Evolutionary conservation across 257 asterid genomes (phyloP).

Genomic region (Primulina huaijiensis): DNA sequence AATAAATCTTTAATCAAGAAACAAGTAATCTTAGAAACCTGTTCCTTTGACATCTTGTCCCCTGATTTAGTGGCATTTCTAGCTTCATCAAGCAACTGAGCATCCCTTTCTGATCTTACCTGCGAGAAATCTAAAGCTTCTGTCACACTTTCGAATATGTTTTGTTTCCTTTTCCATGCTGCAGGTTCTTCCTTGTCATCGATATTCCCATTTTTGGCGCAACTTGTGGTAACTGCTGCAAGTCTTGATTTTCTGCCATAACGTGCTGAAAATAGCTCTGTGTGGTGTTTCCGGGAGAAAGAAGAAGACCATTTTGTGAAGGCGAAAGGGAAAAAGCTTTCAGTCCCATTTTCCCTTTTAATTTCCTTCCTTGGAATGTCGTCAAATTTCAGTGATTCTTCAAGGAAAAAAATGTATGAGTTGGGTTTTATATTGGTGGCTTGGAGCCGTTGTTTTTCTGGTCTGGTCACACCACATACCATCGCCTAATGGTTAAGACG

Average conservation of each 20-base stretch:
- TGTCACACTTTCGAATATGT: conserved; percentile 57
- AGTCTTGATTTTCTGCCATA: conserved; percentile 27
- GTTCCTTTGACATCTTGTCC: conserved; percentile 68
- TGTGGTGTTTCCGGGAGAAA: conserved; percentile 9
- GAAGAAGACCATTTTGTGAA: conserved; percentile 44
- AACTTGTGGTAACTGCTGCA: conserved; percentile 15
- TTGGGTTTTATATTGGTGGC: conserved; percentile 1
- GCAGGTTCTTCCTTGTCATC: conserved; percentile 23
- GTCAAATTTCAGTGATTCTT: neutral
- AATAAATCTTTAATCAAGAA: neutral
- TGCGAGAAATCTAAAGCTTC: conserved; percentile 88
- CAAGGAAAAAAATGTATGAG: conserved; percentile 14
- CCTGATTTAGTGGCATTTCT: conserved; percentile 65
- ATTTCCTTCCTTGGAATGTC: neutral
- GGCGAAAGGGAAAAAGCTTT: conserved; percentile 54
- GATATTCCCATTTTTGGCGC: conserved; percentile 44
- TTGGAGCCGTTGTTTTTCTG: conserved; percentile 16
- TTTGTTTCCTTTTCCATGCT: conserved; percentile 40
- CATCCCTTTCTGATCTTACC: conserved; percentile 75
- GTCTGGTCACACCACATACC: conserved; percentile 35
- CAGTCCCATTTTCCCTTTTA: conserved; percentile 38
- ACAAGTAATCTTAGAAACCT: conserved; percentile 32
- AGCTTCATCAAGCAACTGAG: conserved; percentile 74
- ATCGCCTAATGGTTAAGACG: conserved; percentile 37
- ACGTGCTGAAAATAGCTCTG: conserved; percentile 12